Conservation (phyloP, 257 asterid species). For the Verbascum thapsus region DNA sequence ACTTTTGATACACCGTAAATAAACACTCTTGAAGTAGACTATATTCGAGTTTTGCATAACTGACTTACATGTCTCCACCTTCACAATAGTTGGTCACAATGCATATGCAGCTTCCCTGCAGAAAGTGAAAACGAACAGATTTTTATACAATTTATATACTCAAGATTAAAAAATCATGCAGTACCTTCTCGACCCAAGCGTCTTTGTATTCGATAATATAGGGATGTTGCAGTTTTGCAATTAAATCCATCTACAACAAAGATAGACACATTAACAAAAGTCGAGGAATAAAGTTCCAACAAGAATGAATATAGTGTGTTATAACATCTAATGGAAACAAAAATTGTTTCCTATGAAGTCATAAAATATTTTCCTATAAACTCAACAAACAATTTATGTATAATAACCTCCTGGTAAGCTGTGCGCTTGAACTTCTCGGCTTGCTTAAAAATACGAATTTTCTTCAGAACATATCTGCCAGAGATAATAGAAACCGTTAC, state of each 20-base stretch:
- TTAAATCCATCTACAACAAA: constrained; percentile 67
- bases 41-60: constrained; percentile 19
- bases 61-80: constrained; percentile 92
- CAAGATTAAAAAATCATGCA: background rate
- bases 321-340: background rate
- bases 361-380: background rate
- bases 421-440: constrained; percentile 75
- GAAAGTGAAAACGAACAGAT: constrained; percentile 24
- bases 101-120: constrained; percentile 75
- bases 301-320: background rate
- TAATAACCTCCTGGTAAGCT: constrained; percentile 79
- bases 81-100: constrained; percentile 80
- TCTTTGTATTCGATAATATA: constrained; percentile 83
- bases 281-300: background rate
- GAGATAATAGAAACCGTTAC: constrained; percentile 14
- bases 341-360: background rate
- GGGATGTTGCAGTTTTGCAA: constrained; percentile 75
- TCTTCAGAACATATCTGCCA: constrained; percentile 79
- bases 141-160: background rate
- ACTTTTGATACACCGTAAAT: background rate
- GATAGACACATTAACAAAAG: constrained; percentile 5
- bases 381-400: constrained; percentile 7
- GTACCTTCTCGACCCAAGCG: constrained; percentile 96
- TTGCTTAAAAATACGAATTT: constrained; percentile 75
- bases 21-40: constrained; percentile 1